Base-by-base conservation (phyloP, 495 filamentous ascomycete genomes). In the Sabuloglossum arenarium region DNA sequence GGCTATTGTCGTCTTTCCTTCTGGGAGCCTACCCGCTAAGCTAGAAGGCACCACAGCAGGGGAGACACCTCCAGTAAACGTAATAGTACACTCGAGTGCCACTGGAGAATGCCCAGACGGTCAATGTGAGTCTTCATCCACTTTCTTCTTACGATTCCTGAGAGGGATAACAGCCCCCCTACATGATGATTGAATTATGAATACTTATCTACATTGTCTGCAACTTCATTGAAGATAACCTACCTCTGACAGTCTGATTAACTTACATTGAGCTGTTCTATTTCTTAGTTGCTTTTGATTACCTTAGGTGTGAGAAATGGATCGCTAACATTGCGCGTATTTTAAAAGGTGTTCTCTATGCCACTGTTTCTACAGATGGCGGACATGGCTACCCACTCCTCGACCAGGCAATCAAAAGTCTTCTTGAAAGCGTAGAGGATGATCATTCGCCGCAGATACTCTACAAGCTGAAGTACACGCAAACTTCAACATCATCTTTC, bases 181-280 rank as follows among this genome's bases (percentile, higher is more conserved):
- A 75, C 70, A 88, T 89, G 88, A 94, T 88, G 79, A 82, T 71
- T 73, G 54, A 74, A 64, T 61, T 71, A 56, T 72, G 80, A 89
- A 88, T 82, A 90, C 87, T 95, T 96, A 95, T 91, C 88, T 96
- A 96, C 88, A 94, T 94, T 94, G 85, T 81, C 88, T 86, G 85
- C 79, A 79, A 76, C 37, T 71, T 69, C 71, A 70, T 80, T 90
- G 87, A 88, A 79, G 85, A 86, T 74, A 79, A 68, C 58, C 63
- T 75, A 84, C 79, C 79, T 86, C 80, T 85, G 80, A 86, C 82
- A 86, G 79, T 75, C 88, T 95, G 88, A 95, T 45, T 27, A 19
- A 51, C 39, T 49, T 53, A n/a, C n/a, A n/a, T n/a, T n/a, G n/a
- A n/a, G n/a, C n/a, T n/a, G n/a, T n/a, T n/a, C n/a, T n/a, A n/a